These are phyloP conservation scores for Podaxis carcinomalis DNA, from an alignment of 768 basidiomycete species.

Conservation along the genomic window DNA sequence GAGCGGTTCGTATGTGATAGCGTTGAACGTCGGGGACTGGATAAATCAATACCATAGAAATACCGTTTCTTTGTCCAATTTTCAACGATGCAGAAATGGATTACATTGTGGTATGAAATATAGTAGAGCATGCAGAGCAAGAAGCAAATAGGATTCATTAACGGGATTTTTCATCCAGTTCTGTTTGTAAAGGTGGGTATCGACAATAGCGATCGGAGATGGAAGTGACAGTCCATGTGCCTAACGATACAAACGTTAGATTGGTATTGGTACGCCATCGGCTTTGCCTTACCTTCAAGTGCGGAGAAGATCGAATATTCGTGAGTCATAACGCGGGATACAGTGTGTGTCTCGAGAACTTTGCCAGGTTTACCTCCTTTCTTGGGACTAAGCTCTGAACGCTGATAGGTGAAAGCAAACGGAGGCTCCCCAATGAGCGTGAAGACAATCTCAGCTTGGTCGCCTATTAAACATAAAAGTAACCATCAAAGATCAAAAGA, in stretches of 20 bases:
- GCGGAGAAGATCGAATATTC: slow-evolving; percentile 93
- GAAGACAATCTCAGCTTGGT: slow-evolving; percentile 93
- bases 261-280: neutral
- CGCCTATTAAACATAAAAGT: slow-evolving; percentile 42
- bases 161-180: slow-evolving; percentile 20
- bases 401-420: slow-evolving; percentile 94
- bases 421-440: slow-evolving; percentile 88
- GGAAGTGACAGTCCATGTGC: slow-evolving; percentile 90
- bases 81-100: neutral
- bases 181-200: slow-evolving; percentile 74
- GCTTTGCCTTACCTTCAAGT: slow-evolving; percentile 62
- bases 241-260: slow-evolving; percentile 28
- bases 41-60: neutral
- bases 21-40: slow-evolving; percentile 17
- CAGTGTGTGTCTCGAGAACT: slow-evolving; percentile 89
- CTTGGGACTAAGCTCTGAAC: slow-evolving; percentile 64
- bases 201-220: slow-evolving; percentile 88
- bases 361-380: slow-evolving; percentile 70
- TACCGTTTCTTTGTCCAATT: slow-evolving; percentile 6
- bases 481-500: neutral
- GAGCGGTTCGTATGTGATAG: slow-evolving; percentile 13
- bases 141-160: neutral
- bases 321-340: slow-evolving; percentile 67
- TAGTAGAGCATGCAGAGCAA: slow-evolving; percentile 4
- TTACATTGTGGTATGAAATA: slow-evolving; percentile 5